A percentile compares a stretch with the other conserved stretches of the same genome.
phyloP scores from a whole-genome alignment of 129 eudicot genomes.

The Mikania micrantha region DNA sequence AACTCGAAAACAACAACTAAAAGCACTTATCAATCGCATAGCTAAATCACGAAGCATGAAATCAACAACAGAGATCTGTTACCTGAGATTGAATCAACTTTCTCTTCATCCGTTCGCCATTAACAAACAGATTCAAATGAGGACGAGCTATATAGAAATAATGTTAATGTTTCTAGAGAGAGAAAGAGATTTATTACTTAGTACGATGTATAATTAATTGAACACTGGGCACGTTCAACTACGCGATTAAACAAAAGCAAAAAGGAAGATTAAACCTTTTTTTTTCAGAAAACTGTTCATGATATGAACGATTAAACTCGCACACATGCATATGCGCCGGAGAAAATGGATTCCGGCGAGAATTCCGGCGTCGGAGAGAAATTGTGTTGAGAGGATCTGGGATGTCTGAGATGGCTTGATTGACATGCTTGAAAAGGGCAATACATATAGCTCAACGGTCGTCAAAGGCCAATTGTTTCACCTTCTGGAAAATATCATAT shows the following conservation, averaged over 20 bases:
- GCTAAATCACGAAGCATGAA: background rate
- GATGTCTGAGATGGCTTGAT: too few relatives aligned
- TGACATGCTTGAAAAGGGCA: too few relatives aligned
- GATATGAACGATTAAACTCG: background rate
- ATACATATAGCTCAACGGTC: too few relatives aligned
- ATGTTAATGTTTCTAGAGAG: background rate
- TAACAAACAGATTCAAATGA: background rate
- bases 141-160: background rate
- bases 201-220: background rate
- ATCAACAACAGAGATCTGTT: slow-evolving; percentile 12
- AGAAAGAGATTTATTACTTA: background rate
- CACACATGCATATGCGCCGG: background rate
- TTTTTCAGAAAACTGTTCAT: background rate
- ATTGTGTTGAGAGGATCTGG: too few relatives aligned
- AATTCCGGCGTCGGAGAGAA: too few relatives aligned
- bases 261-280: background rate
- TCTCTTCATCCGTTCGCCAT: slow-evolving; percentile 3
- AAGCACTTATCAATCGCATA: background rate
- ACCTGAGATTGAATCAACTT: slow-evolving; percentile 14
- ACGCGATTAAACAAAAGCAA: slow-evolving; percentile 7
- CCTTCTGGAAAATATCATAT: too few relatives aligned
- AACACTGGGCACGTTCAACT: background rate
- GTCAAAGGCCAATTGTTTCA: too few relatives aligned
- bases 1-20: background rate
- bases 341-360: too few relatives aligned